phyloP scores from a whole-genome alignment of 495 filamentous ascomycete species.

The Penicillium daleae region DNA sequence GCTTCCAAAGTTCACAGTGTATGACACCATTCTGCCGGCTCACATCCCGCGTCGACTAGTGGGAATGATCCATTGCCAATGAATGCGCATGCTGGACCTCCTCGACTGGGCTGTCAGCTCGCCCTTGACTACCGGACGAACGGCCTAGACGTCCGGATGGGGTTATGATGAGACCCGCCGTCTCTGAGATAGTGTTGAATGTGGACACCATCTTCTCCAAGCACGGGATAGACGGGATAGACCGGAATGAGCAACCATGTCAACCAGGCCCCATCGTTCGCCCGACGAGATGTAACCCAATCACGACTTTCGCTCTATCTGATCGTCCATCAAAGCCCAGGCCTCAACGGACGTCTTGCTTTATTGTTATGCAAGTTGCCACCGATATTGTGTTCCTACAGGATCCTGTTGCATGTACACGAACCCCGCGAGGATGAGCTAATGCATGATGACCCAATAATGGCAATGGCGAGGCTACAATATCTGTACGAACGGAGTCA shows the following conservation, averaged over 20 bases:
- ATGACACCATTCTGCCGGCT: constrained; percentile 25
- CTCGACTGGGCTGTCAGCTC: constrained; percentile 17
- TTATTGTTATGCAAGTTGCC: constrained; percentile 14
- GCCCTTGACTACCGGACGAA: constrained; percentile 10
- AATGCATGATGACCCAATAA: constrained; percentile 13
- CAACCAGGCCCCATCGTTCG: constrained; percentile 9
- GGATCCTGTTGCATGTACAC: constrained; percentile 10
- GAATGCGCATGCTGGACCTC: constrained; percentile 3
- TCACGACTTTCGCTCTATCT: constrained; percentile 9
- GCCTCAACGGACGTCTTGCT: constrained; percentile 1
- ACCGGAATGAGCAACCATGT: constrained; percentile 13
- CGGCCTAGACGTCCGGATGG: constrained; percentile 10
- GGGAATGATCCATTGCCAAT: constrained; percentile 13
- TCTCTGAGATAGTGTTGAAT: constrained; percentile 16
- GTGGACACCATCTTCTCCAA: constrained; percentile 2
- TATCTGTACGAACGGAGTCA: constrained; percentile 10
- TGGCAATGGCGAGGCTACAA: constrained; percentile 4
- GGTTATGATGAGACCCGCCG: constrained; percentile 6
- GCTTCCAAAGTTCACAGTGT: constrained; percentile 15
- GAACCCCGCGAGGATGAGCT: constrained; percentile 6
- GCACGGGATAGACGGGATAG: constrained; percentile 14
- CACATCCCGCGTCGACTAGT: constrained; percentile 14
- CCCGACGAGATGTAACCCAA: constrained; percentile 23
- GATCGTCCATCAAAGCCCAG: constrained; percentile 11
- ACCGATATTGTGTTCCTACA: constrained; percentile 8